Conservation (phyloP, 208 protist species). For the Trypanosoma cruzi region DNA sequence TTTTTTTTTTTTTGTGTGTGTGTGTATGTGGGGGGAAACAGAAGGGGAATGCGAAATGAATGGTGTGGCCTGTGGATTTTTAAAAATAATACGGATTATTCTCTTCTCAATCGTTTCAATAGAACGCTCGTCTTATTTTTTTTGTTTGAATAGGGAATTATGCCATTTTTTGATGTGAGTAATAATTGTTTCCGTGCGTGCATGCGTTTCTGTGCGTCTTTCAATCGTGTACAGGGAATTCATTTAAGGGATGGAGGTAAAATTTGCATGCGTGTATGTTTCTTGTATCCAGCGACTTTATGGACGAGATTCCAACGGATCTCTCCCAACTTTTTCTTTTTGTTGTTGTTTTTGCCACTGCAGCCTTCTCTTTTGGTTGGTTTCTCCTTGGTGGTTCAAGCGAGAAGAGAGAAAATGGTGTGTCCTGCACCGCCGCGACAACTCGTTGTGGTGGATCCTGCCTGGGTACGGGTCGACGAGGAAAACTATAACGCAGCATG, state of each 20-base stretch:
- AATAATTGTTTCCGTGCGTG: background rate
- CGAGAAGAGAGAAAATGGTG: background rate
- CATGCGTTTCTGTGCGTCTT: too few species aligned
- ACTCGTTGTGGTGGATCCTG: conserved; percentile 35
- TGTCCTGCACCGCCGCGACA: background rate
- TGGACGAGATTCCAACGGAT: background rate
- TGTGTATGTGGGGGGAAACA: too few species aligned
- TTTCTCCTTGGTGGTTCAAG: background rate
- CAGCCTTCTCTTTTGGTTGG: conserved; percentile 14
- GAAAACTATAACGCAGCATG: conserved; percentile 30
- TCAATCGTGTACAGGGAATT: too few species aligned
- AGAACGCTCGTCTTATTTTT: too few species aligned
- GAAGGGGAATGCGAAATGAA: too few species aligned
- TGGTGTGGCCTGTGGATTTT: too few species aligned
- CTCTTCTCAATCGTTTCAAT: too few species aligned
- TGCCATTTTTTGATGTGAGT: background rate
- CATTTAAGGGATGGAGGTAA: too few species aligned
- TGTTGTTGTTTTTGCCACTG: conserved; percentile 7
- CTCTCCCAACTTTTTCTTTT: conserved; percentile 5
- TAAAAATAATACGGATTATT: too few species aligned
- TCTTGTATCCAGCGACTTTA: background rate
- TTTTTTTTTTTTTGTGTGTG: too few species aligned
- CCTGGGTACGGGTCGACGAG: conserved; percentile 47
- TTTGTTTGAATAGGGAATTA: too few species aligned
- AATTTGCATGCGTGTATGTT: background rate